Evolutionary conservation across 169 alveolate genomes (phyloP).

Genomic region (Eimeria zaria): DNA sequence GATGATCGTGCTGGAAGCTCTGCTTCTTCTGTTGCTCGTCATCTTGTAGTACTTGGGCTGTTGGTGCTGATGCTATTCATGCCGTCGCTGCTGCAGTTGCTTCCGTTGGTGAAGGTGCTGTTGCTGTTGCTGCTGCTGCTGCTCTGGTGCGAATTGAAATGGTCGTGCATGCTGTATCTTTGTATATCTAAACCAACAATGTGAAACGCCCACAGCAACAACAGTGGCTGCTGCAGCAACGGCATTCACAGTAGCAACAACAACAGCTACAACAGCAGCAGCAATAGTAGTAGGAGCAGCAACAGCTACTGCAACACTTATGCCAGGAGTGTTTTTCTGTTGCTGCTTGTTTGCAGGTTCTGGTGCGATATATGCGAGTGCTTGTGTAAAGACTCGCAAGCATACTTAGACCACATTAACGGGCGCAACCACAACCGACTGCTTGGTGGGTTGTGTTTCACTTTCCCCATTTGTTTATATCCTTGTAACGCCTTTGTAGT

Average conservation of each 20-base stretch:
- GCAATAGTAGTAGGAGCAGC: background rate
- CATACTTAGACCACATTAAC: conserved; percentile 96
- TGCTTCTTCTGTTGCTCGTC: background rate
- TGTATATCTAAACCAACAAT: background rate
- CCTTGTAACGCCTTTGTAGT: background rate
- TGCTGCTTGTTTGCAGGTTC: conserved; percentile 71
- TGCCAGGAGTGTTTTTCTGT: background rate
- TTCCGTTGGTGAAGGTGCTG: background rate
- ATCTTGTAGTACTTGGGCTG: background rate
- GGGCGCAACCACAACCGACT: conserved; percentile 96
- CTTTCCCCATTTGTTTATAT: background rate
- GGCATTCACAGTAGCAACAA: background rate
- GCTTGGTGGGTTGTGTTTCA: conserved; percentile 89
- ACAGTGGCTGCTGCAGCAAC: background rate
- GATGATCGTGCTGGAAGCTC: background rate
- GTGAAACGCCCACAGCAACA: no score
- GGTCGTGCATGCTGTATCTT: background rate
- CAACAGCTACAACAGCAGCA: background rate
- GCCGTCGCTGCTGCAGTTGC: background rate
- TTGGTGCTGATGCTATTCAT: background rate
- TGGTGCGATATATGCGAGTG: conserved; percentile 95
- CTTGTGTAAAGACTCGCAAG: conserved; percentile 93
- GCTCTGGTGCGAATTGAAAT: background rate
- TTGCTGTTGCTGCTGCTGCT: background rate
- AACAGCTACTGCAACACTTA: background rate